phyloP scores from a whole-genome alignment of 2,329 filamentous ascomycete genomes.

The Botryotinia calthae region DNA sequence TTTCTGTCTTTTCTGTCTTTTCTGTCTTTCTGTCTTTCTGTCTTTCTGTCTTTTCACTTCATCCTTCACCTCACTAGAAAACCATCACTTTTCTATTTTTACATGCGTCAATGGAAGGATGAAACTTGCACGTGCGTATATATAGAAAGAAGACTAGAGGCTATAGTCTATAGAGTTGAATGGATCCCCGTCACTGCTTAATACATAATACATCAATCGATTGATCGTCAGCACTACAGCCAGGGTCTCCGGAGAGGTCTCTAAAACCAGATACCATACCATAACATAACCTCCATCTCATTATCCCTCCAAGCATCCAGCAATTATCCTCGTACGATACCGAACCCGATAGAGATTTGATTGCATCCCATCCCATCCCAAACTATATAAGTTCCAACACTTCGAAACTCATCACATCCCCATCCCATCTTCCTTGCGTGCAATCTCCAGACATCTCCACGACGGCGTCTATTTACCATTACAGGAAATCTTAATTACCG shows the following conservation, averaged over 20 bases:
- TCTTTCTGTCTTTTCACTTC: too few species aligned
- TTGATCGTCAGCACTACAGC: too few species aligned
- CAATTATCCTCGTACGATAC: not conserved
- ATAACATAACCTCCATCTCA: not conserved
- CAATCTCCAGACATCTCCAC: not conserved
- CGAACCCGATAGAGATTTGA: not conserved
- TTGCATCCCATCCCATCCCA: not conserved
- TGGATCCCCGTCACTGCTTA: not conserved
- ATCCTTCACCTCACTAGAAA: too few species aligned
- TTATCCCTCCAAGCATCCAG: not conserved
- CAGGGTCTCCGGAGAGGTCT: not conserved
- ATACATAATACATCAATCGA: too few species aligned
- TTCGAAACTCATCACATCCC: not conserved
- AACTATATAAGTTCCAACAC: not conserved
- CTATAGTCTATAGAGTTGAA: too few species aligned
- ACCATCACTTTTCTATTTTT: constrained; percentile 1
- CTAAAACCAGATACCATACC: not conserved
- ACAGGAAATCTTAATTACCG: not conserved
- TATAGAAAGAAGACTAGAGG: not conserved
- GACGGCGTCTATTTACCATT: not conserved
- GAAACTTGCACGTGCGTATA: not conserved
- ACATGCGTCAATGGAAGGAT: not conserved
- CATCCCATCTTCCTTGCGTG: not conserved
- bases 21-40: not conserved
- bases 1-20: too few species aligned